These are phyloP conservation scores for Malus sylvestris DNA, from an alignment of 306 rosid species.

Conservation along the genomic window DNA sequence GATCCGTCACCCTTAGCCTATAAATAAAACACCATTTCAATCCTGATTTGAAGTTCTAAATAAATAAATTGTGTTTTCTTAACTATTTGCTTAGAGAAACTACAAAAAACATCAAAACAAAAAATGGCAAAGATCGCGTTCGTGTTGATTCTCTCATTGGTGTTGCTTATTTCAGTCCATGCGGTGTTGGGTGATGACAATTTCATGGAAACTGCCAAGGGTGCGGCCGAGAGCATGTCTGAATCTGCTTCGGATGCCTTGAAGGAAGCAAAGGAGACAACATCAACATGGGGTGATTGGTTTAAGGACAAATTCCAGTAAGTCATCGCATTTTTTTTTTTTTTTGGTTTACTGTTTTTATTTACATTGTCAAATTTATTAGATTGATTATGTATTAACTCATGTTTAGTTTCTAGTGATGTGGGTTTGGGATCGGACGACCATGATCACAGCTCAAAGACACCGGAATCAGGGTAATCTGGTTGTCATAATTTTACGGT, in stretches of 20 bases:
- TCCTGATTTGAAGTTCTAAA: not conserved
- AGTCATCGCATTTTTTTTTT: not conserved
- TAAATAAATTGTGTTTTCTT: not conserved
- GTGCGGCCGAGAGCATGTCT: not conserved
- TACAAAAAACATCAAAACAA: not conserved
- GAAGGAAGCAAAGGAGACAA: not conserved
- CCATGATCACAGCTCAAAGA: not conserved
- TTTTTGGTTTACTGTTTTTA: not conserved
- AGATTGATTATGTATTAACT: not conserved
- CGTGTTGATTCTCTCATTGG: not conserved
- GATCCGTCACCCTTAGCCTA: not conserved
- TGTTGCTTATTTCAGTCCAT: constrained; percentile 9
- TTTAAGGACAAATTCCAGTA: constrained; percentile 4
- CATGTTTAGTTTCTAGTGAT: not conserved
- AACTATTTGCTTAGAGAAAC: not conserved
- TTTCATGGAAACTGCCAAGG: not conserved
- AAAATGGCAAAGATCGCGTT: constrained; percentile 4
- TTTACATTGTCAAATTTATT: not conserved
- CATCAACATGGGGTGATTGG: constrained; percentile 6
- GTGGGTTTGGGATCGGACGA: not conserved
- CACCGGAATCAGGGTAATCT: not conserved
- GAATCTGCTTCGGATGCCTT: not conserved
- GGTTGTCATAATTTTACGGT: not conserved
- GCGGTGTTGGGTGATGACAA: not conserved
- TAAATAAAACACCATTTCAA: not conserved